Evolutionary conservation across 768 basidiomycete species (phyloP), one percentile per base, ranked within the genome.

Genomic region (Boletus barrowsii): DNA sequence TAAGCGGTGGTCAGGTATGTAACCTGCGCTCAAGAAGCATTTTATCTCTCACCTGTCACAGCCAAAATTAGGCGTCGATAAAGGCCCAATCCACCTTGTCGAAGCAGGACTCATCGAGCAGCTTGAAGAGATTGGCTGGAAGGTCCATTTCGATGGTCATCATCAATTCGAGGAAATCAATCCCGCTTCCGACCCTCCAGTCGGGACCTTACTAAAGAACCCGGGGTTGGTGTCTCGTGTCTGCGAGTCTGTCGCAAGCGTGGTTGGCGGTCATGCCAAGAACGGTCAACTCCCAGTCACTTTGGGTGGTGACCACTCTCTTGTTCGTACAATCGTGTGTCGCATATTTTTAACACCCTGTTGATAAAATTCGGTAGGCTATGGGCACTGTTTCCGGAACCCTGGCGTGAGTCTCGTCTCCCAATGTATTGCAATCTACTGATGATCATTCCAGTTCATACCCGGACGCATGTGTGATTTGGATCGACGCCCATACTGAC

Each of bases 401-500:
- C 6, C 73, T 95, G 33, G 81, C 78, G 90, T 90, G 69, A 65
- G 79, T 55, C 14, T 48, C 15, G 14, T 36, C 51, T 39, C 17
- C 4, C 24, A 49, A 15, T 32, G 11, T 26, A 26, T 35, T 32
- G 22, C 42, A 30, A 50, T 26, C 47, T 29, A 35, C 47, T 57
- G 24, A 64, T 41, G 18, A 20, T 22, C 24, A 37, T 51, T 56
- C 24, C 47, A 92, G 90, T 53, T 75, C 78, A 43, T 79, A 90
- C 65, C 86, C 89, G 13, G 82, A 92, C 29, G 85, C 90, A 22
- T 90, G 91, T 67, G 86, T 99, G 35, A 76, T 99, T 56, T 98
- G 97, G 97, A 77, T 98, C 55, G 97, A 99, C 68, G 97, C 97
- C 3, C 97, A 98, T 64, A 88, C 93, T 18, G 97, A 98, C 68